Base-by-base conservation (phyloP, 116 monocot species). In the Phalaenopsis hybrid region DNA sequence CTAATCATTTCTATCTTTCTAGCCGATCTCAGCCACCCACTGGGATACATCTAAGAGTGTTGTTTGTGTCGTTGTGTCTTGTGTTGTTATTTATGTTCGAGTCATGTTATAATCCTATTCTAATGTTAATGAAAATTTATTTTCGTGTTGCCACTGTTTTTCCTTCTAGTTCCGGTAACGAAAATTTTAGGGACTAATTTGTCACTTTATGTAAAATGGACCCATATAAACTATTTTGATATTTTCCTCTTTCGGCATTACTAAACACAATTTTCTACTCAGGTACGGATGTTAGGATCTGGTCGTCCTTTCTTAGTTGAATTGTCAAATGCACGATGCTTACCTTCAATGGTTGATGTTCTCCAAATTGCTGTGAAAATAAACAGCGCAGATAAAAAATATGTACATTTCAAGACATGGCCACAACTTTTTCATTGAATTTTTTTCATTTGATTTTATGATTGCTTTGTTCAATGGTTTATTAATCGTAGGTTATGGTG, bases 211-310 rank as follows among this genome's bases (percentile, higher is more conserved):
- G 37, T 37, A 28, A 37, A 37, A 37, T 37, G 37, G 37, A 37
- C 37, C 37, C 37, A 37, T 37, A 3, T 37, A 37, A 37, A 37
- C 37, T 37, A 37, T 37, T 37, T 37, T 37, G 37, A 37, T 3
- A 37, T 37, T 37, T 37, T 37, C 37, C 37, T 37, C 37, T 37
- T 37, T 61, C 78, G 49, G 48, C 51, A 46, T 18, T 44, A 83
- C 58, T 84, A 46, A 85, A 28, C 61, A 10, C 13, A 81, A 43
- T 41, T 69, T 75, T 81, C 33, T 84, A 48, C 50, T 79, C 77
- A 97, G 97, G 97, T 98, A 45, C 84, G 97, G 67, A 98, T 98
- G 97, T 82, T 98, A 78, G 97, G 97, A 82, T 93, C 97, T 57
- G 97, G 97, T 77, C 93, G 97, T 57, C 97, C 97, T 58, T 98